A percentile compares a stretch with the other conserved stretches of the same genome.
phyloP scores from a whole-genome alignment of 169 alveolate species.

The Plasmodium vivax region DNA sequence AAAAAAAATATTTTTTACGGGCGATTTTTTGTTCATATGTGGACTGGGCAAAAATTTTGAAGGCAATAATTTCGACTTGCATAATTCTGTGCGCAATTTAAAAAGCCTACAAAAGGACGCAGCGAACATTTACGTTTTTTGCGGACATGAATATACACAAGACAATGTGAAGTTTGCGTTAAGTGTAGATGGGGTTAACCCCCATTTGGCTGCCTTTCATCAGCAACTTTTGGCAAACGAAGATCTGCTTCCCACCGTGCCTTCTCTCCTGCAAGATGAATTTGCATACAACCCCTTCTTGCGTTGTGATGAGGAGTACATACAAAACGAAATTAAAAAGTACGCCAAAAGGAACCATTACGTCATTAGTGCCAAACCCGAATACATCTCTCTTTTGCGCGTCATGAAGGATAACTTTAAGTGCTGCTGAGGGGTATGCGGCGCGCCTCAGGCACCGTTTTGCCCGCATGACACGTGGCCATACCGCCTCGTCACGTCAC shows the following conservation, averaged over 20 bases:
- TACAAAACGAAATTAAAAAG: constrained; percentile 1
- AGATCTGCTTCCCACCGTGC: constrained; percentile 23
- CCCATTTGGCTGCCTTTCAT: constrained; percentile 14
- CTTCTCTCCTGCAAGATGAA: constrained; percentile 39
- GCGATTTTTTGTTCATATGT: constrained; percentile 55
- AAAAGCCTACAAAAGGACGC: constrained; percentile 11
- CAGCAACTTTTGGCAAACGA: constrained; percentile 5
- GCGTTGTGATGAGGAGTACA: constrained; percentile 19
- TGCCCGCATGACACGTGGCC: background rate
- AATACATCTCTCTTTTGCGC: constrained; percentile 27
- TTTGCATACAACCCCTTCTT: constrained; percentile 49
- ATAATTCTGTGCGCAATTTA: constrained; percentile 27
- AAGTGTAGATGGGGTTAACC: constrained; percentile 21
- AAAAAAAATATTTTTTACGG: constrained; percentile 38
- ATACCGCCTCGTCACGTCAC: background rate
- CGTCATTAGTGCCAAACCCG: constrained; percentile 9
- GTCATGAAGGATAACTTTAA: constrained; percentile 60
- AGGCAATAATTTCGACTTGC: constrained; percentile 34
- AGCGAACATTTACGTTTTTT: constrained; percentile 30
- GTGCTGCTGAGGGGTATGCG: background rate
- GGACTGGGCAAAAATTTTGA: constrained; percentile 69
- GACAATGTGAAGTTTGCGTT: constrained; percentile 52
- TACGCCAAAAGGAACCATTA: constrained; percentile 42
- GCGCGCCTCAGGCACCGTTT: background rate
- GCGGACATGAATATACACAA: constrained; percentile 70